These are phyloP conservation scores for Termitomyces sp. DNA, from an alignment of 768 basidiomycete species.

Conservation along the genomic window DNA sequence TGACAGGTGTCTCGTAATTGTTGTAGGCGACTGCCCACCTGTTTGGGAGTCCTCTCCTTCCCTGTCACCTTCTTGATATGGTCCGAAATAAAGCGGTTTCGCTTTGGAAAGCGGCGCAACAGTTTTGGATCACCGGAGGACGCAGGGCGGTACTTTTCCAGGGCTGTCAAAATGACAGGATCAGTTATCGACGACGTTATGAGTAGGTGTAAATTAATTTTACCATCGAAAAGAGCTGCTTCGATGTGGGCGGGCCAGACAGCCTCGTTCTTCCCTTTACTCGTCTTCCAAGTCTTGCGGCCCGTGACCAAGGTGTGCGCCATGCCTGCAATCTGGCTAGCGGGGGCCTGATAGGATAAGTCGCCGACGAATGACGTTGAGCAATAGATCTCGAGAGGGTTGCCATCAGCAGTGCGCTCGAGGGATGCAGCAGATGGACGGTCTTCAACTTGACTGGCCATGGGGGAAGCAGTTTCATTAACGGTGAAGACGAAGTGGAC, in stretches of 20 bases:
- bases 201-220: constrained; percentile 8
- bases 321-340: constrained; percentile 8
- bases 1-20: constrained; percentile 61
- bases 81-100: constrained; percentile 65
- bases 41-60: constrained; percentile 57
- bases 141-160: constrained; percentile 52
- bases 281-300: constrained; percentile 57
- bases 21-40: constrained; percentile 68
- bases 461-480: constrained; percentile 2
- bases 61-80: constrained; percentile 57
- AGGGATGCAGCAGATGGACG: background rate
- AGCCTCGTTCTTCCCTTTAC: constrained; percentile 47
- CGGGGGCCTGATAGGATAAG: constrained; percentile 12
- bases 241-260: constrained; percentile 66
- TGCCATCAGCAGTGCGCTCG: constrained; percentile 3
- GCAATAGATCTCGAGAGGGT: constrained; percentile 12
- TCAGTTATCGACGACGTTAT: background rate
- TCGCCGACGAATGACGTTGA: constrained; percentile 18
- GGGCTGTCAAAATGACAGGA: constrained; percentile 31
- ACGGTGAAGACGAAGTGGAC: background rate
- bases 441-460: constrained; percentile 5
- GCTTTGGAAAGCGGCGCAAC: constrained; percentile 59
- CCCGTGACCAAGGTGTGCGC: constrained; percentile 34
- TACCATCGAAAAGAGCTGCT: constrained; percentile 59
- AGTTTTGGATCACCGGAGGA: constrained; percentile 48